phyloP scores from a whole-genome alignment of 2,329 filamentous ascomycete species.

The Teratosphaeria destructans region DNA sequence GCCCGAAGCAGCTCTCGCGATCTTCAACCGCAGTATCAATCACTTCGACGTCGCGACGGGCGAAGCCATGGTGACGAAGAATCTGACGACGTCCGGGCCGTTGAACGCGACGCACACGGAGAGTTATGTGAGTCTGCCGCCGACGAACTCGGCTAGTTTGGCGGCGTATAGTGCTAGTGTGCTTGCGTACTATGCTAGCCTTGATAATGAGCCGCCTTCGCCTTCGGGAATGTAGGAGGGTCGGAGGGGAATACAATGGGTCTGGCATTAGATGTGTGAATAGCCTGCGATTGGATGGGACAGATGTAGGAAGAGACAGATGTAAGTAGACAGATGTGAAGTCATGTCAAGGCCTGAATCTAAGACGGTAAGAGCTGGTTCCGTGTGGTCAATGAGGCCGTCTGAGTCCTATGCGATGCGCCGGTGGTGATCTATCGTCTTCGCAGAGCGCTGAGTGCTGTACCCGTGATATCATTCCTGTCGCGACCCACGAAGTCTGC shows the following conservation, averaged over 20 bases:
- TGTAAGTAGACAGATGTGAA: too few relatives aligned
- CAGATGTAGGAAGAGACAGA: too few relatives aligned
- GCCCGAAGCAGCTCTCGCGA: constrained; percentile 23
- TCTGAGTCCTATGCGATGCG: too few relatives aligned
- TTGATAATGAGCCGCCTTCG: constrained; percentile 5
- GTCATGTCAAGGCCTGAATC: too few relatives aligned
- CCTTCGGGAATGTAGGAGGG: not conserved
- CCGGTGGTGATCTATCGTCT: too few relatives aligned
- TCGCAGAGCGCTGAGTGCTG: too few relatives aligned
- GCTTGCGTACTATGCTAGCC: constrained; percentile 2
- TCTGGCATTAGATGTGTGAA: not conserved
- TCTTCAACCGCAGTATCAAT: constrained; percentile 22
- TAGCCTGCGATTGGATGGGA: not conserved
- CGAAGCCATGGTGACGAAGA: constrained; percentile 21
- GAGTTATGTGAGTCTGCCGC: constrained; percentile 23
- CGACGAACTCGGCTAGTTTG: constrained; percentile 9
- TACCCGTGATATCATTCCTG: too few relatives aligned
- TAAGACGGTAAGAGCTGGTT: too few relatives aligned
- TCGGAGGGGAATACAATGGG: too few relatives aligned
- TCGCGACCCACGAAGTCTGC: too few relatives aligned
- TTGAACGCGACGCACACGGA: constrained; percentile 30
- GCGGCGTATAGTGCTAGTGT: constrained; percentile 1
- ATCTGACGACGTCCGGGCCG: constrained; percentile 21
- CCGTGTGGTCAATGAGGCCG: too few relatives aligned
- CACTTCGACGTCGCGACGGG: constrained; percentile 28